Base-by-base conservation (phyloP, 2,329 filamentous ascomycete species). In the Diaporthe vexans region DNA sequence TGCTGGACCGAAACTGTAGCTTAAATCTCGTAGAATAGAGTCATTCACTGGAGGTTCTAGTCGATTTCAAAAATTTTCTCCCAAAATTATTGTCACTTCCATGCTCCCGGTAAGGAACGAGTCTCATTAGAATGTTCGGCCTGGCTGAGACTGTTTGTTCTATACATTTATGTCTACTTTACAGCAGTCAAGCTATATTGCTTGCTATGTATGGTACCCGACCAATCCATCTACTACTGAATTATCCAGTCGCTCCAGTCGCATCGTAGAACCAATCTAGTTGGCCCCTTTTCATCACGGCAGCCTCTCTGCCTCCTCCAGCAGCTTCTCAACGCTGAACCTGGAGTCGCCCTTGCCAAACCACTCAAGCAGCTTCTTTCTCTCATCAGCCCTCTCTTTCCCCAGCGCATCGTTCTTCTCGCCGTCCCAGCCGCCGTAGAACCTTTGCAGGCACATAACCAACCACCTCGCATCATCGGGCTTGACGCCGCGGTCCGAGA, bases 391-490 rank as follows among this genome's bases (percentile, higher is more conserved):
- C 78, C 91, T 91, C 81, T 91, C 89, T 77, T 87, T 85, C 70
- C 86, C 87, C 75, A 59, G 78, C 79, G 9, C 82, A 81, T 5
- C 79, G 80, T 7, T 82, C 9, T 83, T 83, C n/a, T 81, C 84
- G 70, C 81, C 86, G 73, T 88, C 88, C 87, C 91, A 86, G 76
- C 91, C 90, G 24, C 93, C 91, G 81, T 99, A 99, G 83, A 99
- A 99, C 81, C 95, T 92, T 87, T 99, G 97, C 85, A 99, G 85
- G 79, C 95, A 97, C 91, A 98, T 94, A 67, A 97, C 87, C 79
- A 99, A 85, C 93, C 94, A 98, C 83, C 92, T 92, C n/a, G 94
- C 95, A 81, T 98, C 94, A 71, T 95, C 91, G 0, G 94, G 89
- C 76, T 88, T 92, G 7, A 98, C 91, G 6, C 96, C 95, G 17